Conservation (phyloP, 192 early-diverging fungal genomes). For the Gorgonomyces haynaldii region DNA sequence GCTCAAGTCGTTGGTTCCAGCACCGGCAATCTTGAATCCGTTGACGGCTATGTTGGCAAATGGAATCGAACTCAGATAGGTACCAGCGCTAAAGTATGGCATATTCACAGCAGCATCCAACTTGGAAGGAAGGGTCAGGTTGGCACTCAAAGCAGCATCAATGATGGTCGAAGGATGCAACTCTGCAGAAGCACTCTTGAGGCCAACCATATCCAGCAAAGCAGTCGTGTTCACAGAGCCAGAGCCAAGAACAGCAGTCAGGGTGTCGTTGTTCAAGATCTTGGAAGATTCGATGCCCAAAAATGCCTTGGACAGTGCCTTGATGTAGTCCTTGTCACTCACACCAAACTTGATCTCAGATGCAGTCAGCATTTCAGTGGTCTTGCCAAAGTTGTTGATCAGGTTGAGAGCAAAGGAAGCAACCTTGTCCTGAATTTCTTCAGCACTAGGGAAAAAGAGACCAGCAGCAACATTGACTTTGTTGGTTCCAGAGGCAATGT, state of each 20-base stretch:
- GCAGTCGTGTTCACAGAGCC: conserved; percentile 1
- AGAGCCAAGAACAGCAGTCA: background rate
- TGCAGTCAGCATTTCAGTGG: conserved; percentile 3
- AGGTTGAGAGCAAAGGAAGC: conserved; percentile 9
- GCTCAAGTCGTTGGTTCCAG: conserved; percentile 12
- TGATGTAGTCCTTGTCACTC: conserved; percentile 8
- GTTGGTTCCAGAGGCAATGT: conserved; percentile 15
- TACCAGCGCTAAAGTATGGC: background rate
- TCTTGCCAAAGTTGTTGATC: conserved; percentile 4
- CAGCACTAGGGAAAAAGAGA: conserved; percentile 13
- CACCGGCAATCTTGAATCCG: conserved; percentile 14
- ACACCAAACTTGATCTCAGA: conserved; percentile 11
- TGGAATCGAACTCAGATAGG: background rate
- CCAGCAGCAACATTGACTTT: conserved; percentile 8
- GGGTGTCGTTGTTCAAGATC: background rate
- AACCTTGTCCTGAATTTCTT: conserved; percentile 11
- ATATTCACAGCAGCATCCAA: background rate
- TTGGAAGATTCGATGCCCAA: background rate
- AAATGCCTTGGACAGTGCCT: background rate
- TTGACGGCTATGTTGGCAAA: conserved; percentile 10
- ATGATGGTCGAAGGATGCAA: background rate
- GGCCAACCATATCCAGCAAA: background rate
- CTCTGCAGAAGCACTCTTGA: background rate
- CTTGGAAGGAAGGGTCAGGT: background rate
- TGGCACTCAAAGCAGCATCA: background rate